Conservation (phyloP, 192 early-diverging fungal species). For the Gaertneriomyces semiglobifer region DNA sequence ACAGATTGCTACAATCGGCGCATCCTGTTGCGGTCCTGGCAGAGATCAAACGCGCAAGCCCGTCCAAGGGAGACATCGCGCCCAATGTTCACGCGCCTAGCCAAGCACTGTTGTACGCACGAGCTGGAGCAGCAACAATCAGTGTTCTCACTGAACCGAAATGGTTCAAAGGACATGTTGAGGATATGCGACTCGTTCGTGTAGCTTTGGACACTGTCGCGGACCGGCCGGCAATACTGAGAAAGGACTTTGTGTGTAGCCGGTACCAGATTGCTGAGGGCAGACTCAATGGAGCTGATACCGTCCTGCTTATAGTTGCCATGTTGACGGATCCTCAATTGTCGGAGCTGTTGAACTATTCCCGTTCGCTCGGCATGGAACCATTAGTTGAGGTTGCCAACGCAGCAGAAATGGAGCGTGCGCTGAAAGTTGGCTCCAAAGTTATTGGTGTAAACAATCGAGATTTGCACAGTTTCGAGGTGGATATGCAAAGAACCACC, state of each 20-base stretch:
- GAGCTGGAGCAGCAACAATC: slow-evolving; percentile 86
- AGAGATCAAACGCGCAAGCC: slow-evolving; percentile 98
- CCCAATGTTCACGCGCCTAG: slow-evolving; percentile 77
- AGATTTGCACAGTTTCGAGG: slow-evolving; percentile 92
- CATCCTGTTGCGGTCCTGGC: slow-evolving; percentile 77
- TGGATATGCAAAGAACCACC: slow-evolving; percentile 85
- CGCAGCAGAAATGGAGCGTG: slow-evolving; percentile 81
- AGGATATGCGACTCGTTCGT: slow-evolving; percentile 89
- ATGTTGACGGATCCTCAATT: slow-evolving; percentile 74
- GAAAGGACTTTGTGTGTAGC: slow-evolving; percentile 97
- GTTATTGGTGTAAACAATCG: slow-evolving; percentile 99
- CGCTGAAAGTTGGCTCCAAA: slow-evolving; percentile 73
- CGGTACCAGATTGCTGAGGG: slow-evolving; percentile 97
- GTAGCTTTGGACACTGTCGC: slow-evolving; percentile 57
- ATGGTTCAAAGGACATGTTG: slow-evolving; percentile 96
- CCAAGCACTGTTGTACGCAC: slow-evolving; percentile 81
- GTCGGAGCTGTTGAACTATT: slow-evolving; percentile 64
- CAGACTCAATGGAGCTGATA: slow-evolving; percentile 91
- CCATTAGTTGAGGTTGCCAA: slow-evolving; percentile 98
- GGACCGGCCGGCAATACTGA: slow-evolving; percentile 85
- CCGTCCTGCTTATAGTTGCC: slow-evolving; percentile 92
- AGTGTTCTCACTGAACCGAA: slow-evolving; percentile 97
- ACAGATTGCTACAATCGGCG: slow-evolving; percentile 60
- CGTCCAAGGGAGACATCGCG: slow-evolving; percentile 89
- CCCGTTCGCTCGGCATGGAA: slow-evolving; percentile 85